These are phyloP conservation scores for Leccinum pachyderme DNA, from an alignment of 1,284 basidiomycete genomes.

Conservation along the genomic window DNA sequence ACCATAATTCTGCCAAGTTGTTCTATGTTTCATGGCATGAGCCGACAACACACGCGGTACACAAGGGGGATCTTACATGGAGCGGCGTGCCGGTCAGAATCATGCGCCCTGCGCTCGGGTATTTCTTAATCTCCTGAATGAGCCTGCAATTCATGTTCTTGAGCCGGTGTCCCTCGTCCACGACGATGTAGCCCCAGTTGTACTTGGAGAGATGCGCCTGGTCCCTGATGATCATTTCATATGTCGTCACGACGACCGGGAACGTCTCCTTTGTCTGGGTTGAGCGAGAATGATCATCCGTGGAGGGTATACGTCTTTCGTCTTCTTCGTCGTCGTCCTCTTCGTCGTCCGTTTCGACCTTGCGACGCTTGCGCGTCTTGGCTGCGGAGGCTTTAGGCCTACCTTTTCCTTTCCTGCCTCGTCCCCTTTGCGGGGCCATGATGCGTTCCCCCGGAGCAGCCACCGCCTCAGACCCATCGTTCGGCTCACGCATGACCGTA, in stretches of 20 bases:
- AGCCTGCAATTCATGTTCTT: slow-evolving; percentile 93
- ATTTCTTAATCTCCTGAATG: slow-evolving; percentile 89
- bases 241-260: slow-evolving; percentile 87
- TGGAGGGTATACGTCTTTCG: slow-evolving; percentile 16
- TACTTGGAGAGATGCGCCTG: slow-evolving; percentile 63
- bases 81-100: slow-evolving; percentile 93
- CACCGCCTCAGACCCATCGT: slow-evolving; percentile 21
- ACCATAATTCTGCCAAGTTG: slow-evolving; percentile 93
- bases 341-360: slow-evolving; percentile 13
- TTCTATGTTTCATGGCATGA: slow-evolving; percentile 41
- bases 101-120: slow-evolving; percentile 82
- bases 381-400: slow-evolving; percentile 1
- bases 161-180: slow-evolving; percentile 93
- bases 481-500: slow-evolving; percentile 47
- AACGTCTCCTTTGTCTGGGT: slow-evolving; percentile 44
- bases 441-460: slow-evolving; percentile 24
- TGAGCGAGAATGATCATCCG: slow-evolving; percentile 17
- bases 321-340: slow-evolving; percentile 8
- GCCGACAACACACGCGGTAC: not conserved
- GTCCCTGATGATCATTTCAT: slow-evolving; percentile 91
- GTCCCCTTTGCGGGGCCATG: slow-evolving; percentile 15
- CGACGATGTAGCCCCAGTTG: slow-evolving; percentile 91
- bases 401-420: slow-evolving; percentile 9
- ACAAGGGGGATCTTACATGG: slow-evolving; percentile 55
- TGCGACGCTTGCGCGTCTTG: slow-evolving; percentile 22